phyloP scores from a whole-genome alignment of 306 rosid genomes.

The Benincasa hispida region DNA sequence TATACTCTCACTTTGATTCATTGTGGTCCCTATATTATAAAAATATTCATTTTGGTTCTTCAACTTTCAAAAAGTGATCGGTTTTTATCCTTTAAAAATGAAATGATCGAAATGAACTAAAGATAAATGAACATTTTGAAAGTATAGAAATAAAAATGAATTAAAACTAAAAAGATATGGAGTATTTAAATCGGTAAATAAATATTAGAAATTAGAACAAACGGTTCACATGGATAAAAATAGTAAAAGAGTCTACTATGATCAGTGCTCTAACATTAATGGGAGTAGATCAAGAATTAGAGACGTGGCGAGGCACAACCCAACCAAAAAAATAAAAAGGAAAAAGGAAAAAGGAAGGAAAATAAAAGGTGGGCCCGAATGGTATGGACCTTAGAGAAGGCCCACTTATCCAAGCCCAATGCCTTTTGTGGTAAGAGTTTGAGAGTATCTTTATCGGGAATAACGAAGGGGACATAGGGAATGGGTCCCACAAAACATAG shows the following conservation, averaged over 20 bases:
- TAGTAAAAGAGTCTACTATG: neutral
- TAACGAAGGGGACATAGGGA: neutral
- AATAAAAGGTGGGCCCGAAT: neutral
- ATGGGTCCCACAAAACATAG: neutral
- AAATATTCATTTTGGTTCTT: too few relatives aligned
- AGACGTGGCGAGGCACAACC: neutral
- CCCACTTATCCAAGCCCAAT: slow-evolving; percentile 12
- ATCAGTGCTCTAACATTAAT: neutral
- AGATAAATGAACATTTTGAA: too few relatives aligned
- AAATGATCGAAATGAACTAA: too few relatives aligned
- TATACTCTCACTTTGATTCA: too few relatives aligned
- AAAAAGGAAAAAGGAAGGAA: neutral
- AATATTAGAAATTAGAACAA: neutral
- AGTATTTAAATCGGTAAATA: too few relatives aligned
- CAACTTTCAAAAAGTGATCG: too few relatives aligned
- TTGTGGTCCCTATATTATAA: too few relatives aligned
- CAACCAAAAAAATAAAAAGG: neutral
- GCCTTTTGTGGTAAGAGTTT: neutral
- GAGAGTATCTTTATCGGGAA: slow-evolving; percentile 2
- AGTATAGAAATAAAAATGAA: too few relatives aligned
- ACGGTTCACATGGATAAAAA: neutral
- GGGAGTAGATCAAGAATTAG: neutral
- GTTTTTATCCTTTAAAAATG: too few relatives aligned
- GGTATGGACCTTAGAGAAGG: neutral
- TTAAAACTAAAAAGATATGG: too few relatives aligned